phyloP scores from a whole-genome alignment of 148 eudicot species.

The Agrostemma githago region DNA sequence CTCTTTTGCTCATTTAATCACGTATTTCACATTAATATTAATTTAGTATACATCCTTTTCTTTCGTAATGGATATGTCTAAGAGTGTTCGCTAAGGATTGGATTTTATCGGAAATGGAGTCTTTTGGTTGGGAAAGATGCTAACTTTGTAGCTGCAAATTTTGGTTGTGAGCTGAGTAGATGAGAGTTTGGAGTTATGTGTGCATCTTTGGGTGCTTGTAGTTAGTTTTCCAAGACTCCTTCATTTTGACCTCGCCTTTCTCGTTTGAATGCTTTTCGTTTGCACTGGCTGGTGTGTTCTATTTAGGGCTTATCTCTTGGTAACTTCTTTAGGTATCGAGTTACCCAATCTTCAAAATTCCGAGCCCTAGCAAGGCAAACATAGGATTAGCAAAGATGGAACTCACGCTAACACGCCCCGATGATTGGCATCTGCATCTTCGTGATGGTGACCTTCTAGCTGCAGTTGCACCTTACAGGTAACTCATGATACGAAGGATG shows the following conservation, averaged over 20 bases:
- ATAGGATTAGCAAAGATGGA: constrained; percentile 53
- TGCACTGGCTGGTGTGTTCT: not conserved
- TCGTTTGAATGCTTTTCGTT: not conserved
- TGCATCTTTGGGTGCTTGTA: not conserved
- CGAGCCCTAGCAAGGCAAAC: constrained; percentile 29
- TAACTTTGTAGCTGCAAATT: not conserved
- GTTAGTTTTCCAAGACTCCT: not conserved
- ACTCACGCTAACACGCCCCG: constrained; percentile 72
- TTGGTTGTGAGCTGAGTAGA: not conserved
- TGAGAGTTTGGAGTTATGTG: not conserved
- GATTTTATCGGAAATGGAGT: not conserved
- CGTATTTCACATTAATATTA: not conserved
- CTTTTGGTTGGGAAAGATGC: not conserved
- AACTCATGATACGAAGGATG: constrained; percentile 2
- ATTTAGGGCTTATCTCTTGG: not conserved
- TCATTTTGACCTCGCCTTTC: not conserved
- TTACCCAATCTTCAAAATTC: constrained; percentile 27
- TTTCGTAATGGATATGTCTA: not conserved
- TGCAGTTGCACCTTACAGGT: constrained; percentile 86
- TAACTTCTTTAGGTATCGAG: constrained; percentile 33
- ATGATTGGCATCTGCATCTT: constrained; percentile 99
- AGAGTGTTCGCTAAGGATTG: not conserved
- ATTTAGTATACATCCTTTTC: too few species aligned
- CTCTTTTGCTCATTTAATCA: not conserved
- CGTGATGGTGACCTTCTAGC: constrained; percentile 91